Base-by-base conservation (phyloP, 805 yeast genomes). In the Metschnikowia peoriensis region DNA sequence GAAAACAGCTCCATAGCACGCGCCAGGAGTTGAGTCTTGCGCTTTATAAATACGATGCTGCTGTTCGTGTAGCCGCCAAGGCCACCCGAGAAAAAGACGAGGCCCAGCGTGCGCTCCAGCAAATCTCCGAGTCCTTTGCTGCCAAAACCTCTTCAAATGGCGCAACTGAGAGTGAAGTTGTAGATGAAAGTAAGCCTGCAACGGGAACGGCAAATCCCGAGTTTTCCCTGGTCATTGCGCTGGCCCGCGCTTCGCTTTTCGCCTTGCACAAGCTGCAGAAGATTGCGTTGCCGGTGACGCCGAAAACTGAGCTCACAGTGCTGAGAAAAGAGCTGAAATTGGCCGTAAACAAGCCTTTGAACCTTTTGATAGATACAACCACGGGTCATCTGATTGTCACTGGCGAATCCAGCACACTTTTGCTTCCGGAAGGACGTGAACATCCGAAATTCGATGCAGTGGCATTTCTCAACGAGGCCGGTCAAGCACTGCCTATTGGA, bases 11-110 rank as follows among this genome's bases (percentile, higher is more conserved):
- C 38, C 80, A 77, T 47, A 73, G 75, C 27, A 77, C 91, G 1
- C 79, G 86, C 53, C 82, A 87, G 59, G 93, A 90, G 61, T 72
- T 92, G 46, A 85, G 94, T 32, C 72, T 86, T 1, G 85, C 96
- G 0, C 70, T 91, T 40, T 92, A 90, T 62, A 86, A 85, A 62
- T 88, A 88, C 57, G 98, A 92, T 66, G 97, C 97, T 0, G 96
- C 97, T 2, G 84, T 88, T 3, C 74, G 92, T 51, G 97, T 92
- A 1, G 96, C 93, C 0, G 84, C 96, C 0, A 77, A 78, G 35
- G 83, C 89, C 1, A 72, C 86, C n/a, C 76, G 77, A 50, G 97
- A 92, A 61, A 72, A 91, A 40, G 96, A 89, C 55, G 88, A 84
- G 44, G 86, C 92, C 1, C 77, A 78, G 54, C 64, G 64, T n/a